phyloP scores from a whole-genome alignment of 768 basidiomycete genomes.

The Xerocomellus dryophilus region DNA sequence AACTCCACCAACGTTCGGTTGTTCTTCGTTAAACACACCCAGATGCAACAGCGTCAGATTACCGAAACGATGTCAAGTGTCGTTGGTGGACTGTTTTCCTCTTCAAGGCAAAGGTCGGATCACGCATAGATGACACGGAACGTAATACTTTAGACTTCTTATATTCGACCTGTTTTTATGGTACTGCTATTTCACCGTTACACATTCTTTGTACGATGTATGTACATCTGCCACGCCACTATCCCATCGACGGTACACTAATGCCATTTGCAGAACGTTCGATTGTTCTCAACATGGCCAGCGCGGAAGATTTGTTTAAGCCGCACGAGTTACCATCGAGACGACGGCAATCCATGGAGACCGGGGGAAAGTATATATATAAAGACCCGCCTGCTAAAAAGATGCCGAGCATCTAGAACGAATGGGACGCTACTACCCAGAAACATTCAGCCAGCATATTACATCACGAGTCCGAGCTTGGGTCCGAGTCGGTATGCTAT shows the following conservation, averaged over 20 bases:
- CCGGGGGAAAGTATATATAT: no score
- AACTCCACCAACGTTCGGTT: conserved; percentile 84
- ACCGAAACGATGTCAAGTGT: conserved; percentile 79
- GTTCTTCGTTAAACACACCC: conserved; percentile 89
- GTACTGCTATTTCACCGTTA: neutral
- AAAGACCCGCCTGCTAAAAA: no score
- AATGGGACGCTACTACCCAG: no score
- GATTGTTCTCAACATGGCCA: neutral
- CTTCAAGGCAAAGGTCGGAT: conserved; percentile 30
- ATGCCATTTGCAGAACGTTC: neutral
- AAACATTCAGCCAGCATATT: no score
- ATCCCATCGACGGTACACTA: neutral
- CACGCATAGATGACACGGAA: conserved; percentile 16
- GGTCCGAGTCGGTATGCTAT: no score
- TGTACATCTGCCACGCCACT: neutral
- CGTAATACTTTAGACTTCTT: neutral
- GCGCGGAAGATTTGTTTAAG: neutral
- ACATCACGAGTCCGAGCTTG: no score
- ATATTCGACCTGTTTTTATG: neutral
- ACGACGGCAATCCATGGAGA: neutral
- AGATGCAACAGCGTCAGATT: conserved; percentile 63
- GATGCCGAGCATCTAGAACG: no score
- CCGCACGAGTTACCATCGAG: neutral
- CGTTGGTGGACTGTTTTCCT: conserved; percentile 71
- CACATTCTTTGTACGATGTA: neutral